phyloP scores from a whole-genome alignment of 805 yeast species.

The Candida tammaniensis region DNA sequence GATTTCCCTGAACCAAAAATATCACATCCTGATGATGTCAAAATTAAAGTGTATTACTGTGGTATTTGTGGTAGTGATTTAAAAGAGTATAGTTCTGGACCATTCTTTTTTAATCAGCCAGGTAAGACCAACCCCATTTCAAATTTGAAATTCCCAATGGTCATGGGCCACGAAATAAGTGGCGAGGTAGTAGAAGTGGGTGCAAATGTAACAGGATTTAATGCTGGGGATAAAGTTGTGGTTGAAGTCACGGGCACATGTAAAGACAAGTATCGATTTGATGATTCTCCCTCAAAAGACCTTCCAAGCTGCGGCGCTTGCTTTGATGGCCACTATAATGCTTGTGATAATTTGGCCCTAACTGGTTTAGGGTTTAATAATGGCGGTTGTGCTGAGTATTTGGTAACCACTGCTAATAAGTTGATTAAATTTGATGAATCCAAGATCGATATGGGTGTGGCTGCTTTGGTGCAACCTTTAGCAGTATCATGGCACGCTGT shows the following conservation, averaged over 20 bases:
- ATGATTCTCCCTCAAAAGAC: conserved; percentile 24
- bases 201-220: conserved; percentile 43
- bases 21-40: conserved; percentile 41
- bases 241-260: conserved; percentile 65
- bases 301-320: conserved; percentile 46
- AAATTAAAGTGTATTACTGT: conserved; percentile 56
- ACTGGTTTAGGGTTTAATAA: conserved; percentile 55
- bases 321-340: conserved; percentile 47
- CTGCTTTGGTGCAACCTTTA: conserved; percentile 57
- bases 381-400: conserved; percentile 54
- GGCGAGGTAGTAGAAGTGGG: conserved; percentile 65
- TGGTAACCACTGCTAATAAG: conserved; percentile 41
- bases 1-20: conserved; percentile 27
- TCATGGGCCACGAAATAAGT: conserved; percentile 63
- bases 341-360: conserved; percentile 47
- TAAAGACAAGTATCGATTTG: conserved; percentile 42
- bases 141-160: conserved; percentile 33
- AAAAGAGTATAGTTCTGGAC: conserved; percentile 56
- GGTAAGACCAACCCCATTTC: conserved; percentile 49
- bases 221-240: conserved; percentile 64
- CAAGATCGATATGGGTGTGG: conserved; percentile 38
- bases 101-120: conserved; percentile 51
- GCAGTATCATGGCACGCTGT: conserved; percentile 63
- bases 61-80: conserved; percentile 66
- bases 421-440: conserved; percentile 40